Evolutionary conservation across 768 basidiomycete species (phyloP).

Genomic region (Exsudoporus frostii): DNA sequence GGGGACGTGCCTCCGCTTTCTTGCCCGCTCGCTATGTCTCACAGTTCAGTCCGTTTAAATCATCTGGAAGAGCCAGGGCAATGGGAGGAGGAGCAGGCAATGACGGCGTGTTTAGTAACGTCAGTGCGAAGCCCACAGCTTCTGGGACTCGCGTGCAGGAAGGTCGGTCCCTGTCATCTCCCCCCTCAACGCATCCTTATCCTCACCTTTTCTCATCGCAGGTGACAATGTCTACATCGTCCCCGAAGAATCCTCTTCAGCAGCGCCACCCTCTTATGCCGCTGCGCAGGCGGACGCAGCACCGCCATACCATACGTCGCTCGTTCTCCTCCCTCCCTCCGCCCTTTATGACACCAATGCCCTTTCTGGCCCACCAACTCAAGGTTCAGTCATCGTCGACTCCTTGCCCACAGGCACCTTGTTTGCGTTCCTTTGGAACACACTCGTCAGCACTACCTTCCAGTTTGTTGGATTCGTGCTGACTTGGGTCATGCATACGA

Average conservation of each 20-base stretch:
- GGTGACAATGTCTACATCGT: constrained; percentile 72
- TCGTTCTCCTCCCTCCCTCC: constrained; percentile 76
- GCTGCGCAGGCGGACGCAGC: constrained; percentile 92
- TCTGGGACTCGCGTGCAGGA: constrained; percentile 56
- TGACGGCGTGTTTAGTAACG: constrained; percentile 93
- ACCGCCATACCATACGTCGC: constrained; percentile 97
- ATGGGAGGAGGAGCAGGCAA: constrained; percentile 70
- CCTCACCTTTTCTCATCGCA: constrained; percentile 24
- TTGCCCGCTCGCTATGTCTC: constrained; percentile 51
- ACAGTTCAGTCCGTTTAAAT: constrained; percentile 40
- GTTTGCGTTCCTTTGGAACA: constrained; percentile 89
- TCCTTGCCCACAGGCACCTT: constrained; percentile 77
- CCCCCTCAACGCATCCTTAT: background rate
- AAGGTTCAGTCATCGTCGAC: constrained; percentile 86
- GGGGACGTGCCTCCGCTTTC: constrained; percentile 54
- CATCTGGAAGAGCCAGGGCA: constrained; percentile 30
- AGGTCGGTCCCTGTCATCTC: constrained; percentile 33
- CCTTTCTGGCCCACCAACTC: constrained; percentile 35
- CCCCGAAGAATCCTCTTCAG: constrained; percentile 79
- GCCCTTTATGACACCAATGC: constrained; percentile 37
- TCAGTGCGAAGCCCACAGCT: constrained; percentile 78
- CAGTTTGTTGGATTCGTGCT: constrained; percentile 93
- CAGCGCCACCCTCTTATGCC: constrained; percentile 90
- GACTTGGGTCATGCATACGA: constrained; percentile 91
- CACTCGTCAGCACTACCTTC: constrained; percentile 93